phyloP scores from a whole-genome alignment of 179 eudicot species.

The Spergularia azorica region DNA sequence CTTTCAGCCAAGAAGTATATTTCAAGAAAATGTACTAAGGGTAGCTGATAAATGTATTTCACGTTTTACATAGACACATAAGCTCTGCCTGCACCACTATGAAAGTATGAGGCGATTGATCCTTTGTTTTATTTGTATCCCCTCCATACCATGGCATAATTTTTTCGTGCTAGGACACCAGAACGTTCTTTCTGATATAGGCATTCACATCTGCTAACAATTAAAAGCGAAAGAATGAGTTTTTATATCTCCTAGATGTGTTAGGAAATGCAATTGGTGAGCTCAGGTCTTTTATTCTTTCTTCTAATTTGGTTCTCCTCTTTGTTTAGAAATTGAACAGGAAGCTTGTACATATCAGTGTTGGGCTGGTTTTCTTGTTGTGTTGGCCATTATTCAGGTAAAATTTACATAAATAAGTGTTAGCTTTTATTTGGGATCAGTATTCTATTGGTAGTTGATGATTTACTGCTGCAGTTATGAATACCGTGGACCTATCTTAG shows the following conservation, averaged over 20 bases:
- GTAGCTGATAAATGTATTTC: too few relatives aligned
- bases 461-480: constrained; percentile 57
- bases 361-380: constrained; percentile 87
- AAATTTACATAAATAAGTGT: constrained; percentile 5
- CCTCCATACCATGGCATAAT: neutral
- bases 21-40: too few relatives aligned
- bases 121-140: neutral
- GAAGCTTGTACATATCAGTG: constrained; percentile 78
- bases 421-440: neutral
- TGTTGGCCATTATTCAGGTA: constrained; percentile 99
- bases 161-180: too few relatives aligned
- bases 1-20: too few relatives aligned
- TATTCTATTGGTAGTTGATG: constrained; percentile 7
- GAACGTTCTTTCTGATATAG: neutral
- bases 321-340: constrained; percentile 71
- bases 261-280: neutral
- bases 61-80: too few relatives aligned
- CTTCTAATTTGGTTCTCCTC: constrained; percentile 18
- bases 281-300: neutral
- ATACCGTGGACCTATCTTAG: constrained; percentile 66
- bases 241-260: neutral
- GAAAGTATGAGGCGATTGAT: neutral
- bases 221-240: neutral
- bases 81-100: neutral
- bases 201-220: neutral